These are phyloP conservation scores for Arxiozyma slooffiae DNA, from an alignment of 1,139 yeast species.

Conservation along the genomic window DNA sequence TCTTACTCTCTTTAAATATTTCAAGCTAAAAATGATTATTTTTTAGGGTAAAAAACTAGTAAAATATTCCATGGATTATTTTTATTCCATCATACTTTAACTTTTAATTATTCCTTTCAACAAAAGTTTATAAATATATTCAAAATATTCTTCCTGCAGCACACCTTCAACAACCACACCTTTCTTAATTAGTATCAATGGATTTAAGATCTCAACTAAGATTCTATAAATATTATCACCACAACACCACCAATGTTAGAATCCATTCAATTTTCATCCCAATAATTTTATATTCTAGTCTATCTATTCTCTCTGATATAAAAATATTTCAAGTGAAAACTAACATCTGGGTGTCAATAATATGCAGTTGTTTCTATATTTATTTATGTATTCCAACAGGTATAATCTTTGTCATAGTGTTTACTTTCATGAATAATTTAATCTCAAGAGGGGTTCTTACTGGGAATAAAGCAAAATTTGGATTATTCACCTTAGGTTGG, in stretches of 20 bases:
- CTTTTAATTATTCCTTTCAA: no score
- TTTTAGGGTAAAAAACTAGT: not conserved
- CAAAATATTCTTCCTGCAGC: not conserved
- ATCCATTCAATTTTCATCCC: conserved; percentile 82
- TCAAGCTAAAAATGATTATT: not conserved
- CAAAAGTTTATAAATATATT: not conserved
- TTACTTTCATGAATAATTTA: conserved; percentile 25
- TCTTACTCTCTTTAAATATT: not conserved
- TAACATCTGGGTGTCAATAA: conserved; percentile 30
- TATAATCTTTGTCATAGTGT: conserved; percentile 31
- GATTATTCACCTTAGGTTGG: conserved; percentile 55
- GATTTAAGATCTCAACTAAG: conserved; percentile 60
- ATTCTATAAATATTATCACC: conserved; percentile 79
- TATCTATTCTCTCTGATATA: not conserved
- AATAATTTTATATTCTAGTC: conserved; percentile 49
- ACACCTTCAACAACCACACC: not conserved
- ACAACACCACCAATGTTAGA: conserved; percentile 53
- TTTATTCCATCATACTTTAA: not conserved
- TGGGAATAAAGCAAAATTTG: conserved; percentile 4
- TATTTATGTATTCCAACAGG: conserved; percentile 37
- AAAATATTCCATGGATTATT: no score
- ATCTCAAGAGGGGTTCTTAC: conserved; percentile 8
- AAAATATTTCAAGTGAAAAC: not conserved
- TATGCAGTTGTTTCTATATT: conserved; percentile 38
- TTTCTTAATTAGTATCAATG: conserved; percentile 18